These are phyloP conservation scores for Leishmania aethiopica DNA, from an alignment of 208 protist genomes.

Conservation along the genomic window DNA sequence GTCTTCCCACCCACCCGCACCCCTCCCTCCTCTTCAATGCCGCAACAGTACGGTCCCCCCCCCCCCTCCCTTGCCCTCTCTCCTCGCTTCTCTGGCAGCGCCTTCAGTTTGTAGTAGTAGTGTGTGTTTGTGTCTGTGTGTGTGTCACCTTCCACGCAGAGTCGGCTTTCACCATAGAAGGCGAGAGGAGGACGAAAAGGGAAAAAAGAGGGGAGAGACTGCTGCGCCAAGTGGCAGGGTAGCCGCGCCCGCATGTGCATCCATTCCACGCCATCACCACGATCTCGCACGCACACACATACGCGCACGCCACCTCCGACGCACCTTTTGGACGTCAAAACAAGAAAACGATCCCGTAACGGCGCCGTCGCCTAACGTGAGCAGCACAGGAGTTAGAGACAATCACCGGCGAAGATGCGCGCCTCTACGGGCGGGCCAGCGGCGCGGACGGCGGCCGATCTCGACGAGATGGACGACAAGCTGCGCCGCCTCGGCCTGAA, in stretches of 20 bases:
- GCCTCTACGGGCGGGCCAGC: conserved; percentile 16
- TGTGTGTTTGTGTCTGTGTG: conserved; percentile 1
- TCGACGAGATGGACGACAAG: conserved; percentile 83
- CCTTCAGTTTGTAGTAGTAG: not conserved
- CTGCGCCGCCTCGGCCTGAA: conserved; percentile 67
- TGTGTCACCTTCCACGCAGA: not conserved
- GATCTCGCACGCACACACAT: too few relatives aligned
- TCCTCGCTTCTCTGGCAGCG: not conserved
- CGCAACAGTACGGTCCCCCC: not conserved
- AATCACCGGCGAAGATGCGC: conserved; percentile 1
- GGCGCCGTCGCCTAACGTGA: not conserved
- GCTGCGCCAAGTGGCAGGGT: not conserved
- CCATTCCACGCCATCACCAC: not conserved
- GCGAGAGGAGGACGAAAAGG: not conserved
- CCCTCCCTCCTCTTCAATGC: not conserved
- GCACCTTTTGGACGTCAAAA: not conserved
- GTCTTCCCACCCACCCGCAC: not conserved
- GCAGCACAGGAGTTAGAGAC: not conserved
- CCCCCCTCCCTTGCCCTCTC: not conserved
- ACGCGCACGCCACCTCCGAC: too few relatives aligned
- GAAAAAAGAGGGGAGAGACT: not conserved
- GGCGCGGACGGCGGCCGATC: conserved; percentile 41
- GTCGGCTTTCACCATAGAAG: not conserved
- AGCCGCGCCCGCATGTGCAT: not conserved
- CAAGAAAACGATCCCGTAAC: not conserved